Evolutionary conservation across 75 land plant species (phyloP).

Genomic region (Gnetum montanum): DNA sequence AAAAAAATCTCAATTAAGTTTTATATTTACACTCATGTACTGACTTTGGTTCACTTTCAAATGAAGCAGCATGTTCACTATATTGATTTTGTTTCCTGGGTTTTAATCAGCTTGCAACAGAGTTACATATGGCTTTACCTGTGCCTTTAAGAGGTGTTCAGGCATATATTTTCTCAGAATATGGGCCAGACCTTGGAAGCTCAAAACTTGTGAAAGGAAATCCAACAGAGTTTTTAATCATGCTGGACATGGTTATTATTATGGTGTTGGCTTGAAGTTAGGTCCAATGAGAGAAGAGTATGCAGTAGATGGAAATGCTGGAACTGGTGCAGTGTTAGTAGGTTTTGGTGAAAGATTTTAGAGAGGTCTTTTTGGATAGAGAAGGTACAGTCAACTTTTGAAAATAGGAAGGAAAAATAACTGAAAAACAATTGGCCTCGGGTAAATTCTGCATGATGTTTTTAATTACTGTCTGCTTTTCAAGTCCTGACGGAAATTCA

Average conservation of each 20-base stretch:
- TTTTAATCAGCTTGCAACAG: constrained; percentile 67
- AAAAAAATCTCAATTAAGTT: too few species aligned
- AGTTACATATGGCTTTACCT: constrained; percentile 78
- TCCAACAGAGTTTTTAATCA: constrained; percentile 91
- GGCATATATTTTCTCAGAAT: constrained; percentile 74
- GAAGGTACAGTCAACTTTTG: too few species aligned
- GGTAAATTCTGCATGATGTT: too few species aligned
- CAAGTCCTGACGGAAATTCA: too few species aligned
- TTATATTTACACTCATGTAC: too few species aligned
- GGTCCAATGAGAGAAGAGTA: constrained; percentile 88
- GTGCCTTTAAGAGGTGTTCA: constrained; percentile 68
- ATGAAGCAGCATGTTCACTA: neutral
- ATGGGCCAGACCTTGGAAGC: constrained; percentile 92
- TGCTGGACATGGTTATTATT: constrained; percentile 78
- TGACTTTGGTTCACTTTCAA: neutral
- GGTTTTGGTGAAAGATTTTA: constrained; percentile 88
- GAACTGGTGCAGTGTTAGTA: constrained; percentile 79
- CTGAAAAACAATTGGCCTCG: too few species aligned
- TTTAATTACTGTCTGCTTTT: too few species aligned
- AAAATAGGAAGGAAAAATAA: too few species aligned
- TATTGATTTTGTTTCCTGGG: neutral
- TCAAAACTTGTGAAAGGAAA: constrained; percentile 96
- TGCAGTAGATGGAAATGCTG: constrained; percentile 85
- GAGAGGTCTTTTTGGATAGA: too few species aligned
- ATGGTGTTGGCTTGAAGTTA: constrained; percentile 83